Evolutionary conservation across 2,329 filamentous ascomycete species (phyloP).

Genomic region (Nemania serpens): DNA sequence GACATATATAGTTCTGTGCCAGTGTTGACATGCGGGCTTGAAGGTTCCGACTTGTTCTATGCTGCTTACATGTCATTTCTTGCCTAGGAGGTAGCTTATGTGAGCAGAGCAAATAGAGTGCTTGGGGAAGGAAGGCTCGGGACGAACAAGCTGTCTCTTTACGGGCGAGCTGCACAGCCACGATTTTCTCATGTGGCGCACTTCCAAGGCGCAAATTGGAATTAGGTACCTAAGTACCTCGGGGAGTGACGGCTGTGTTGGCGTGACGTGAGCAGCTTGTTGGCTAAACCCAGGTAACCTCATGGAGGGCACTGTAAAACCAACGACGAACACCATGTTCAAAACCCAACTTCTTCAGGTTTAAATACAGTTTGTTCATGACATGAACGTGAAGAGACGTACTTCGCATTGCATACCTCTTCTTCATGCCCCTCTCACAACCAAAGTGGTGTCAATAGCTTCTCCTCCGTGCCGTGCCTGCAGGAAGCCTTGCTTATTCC

Average conservation of each 20-base stretch:
- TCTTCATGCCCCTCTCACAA: background rate
- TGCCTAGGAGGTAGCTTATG: too few species aligned
- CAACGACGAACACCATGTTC: background rate
- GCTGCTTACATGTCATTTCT: too few species aligned
- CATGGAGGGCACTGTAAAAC: conserved; percentile 2
- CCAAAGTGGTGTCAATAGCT: background rate
- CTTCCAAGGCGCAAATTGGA: too few species aligned
- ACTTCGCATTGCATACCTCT: background rate
- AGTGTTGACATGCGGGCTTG: too few species aligned
- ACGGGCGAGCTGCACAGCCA: conserved; percentile 16
- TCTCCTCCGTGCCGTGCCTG: background rate
- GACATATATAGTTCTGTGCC: too few species aligned
- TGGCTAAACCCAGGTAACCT: conserved; percentile 24
- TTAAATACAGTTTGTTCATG: background rate
- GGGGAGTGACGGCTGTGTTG: conserved; percentile 15
- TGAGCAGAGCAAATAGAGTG: too few species aligned
- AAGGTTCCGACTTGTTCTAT: too few species aligned
- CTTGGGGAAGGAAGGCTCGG: too few species aligned
- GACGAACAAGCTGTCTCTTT: too few species aligned
- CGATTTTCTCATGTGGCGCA: conserved; percentile 7
- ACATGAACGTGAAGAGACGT: background rate
- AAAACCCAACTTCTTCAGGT: background rate
- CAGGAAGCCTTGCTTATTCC: conserved; percentile 3
- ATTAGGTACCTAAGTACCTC: background rate
- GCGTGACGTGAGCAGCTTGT: conserved; percentile 28